These are phyloP conservation scores for Penicillium roqueforti DNA, from an alignment of 495 filamentous ascomycete genomes.

Conservation along the genomic window DNA sequence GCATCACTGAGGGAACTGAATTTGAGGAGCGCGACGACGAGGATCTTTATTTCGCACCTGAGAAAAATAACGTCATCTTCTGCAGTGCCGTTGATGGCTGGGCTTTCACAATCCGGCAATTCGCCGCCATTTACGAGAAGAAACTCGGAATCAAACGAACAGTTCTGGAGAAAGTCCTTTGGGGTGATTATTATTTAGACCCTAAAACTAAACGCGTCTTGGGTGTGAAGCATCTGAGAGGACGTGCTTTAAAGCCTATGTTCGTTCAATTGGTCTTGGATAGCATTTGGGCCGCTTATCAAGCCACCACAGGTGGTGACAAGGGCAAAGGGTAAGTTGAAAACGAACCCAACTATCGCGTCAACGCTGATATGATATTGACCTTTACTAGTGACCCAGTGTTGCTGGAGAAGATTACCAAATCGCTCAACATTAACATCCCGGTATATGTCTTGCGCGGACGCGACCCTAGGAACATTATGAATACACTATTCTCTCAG, in stretches of 20 bases:
- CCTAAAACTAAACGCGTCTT: constrained; percentile 95
- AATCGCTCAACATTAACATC: constrained; percentile 78
- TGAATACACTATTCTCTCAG: constrained; percentile 78
- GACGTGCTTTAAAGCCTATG: constrained; percentile 86
- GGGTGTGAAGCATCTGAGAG: constrained; percentile 87
- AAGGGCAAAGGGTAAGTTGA: constrained; percentile 70
- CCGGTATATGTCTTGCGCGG: constrained; percentile 81
- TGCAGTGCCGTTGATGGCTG: constrained; percentile 96
- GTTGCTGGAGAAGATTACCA: constrained; percentile 90
- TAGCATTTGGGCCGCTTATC: constrained; percentile 95
- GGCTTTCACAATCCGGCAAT: constrained; percentile 95
- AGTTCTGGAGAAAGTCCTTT: constrained; percentile 90
- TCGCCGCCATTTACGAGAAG: constrained; percentile 90
- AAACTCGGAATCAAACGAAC: constrained; percentile 92
- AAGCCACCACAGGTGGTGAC: constrained; percentile 77
- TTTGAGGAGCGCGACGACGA: constrained; percentile 95
- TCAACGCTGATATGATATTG: constrained; percentile 33
- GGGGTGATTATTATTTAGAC: constrained; percentile 96
- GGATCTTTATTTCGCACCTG: constrained; percentile 95
- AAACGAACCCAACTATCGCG: constrained; percentile 1
- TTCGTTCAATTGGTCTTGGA: constrained; percentile 97
- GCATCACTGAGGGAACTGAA: constrained; percentile 42
- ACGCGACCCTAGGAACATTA: constrained; percentile 73
- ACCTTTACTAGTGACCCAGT: constrained; percentile 59
- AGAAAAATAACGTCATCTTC: constrained; percentile 99